Base-by-base conservation (phyloP, 495 filamentous ascomycete species). In the Tirmania nivea region DNA sequence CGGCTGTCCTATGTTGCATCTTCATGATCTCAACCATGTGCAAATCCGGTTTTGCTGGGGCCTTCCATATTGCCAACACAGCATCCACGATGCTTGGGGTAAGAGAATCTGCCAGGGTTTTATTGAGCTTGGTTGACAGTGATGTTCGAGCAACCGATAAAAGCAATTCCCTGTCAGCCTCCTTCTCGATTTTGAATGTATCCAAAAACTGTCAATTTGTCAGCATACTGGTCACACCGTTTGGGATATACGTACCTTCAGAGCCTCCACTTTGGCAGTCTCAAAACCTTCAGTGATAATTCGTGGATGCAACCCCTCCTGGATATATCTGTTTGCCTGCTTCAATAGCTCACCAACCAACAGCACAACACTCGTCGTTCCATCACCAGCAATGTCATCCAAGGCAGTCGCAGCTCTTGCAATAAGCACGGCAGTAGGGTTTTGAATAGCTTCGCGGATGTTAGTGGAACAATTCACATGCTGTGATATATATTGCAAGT, bases 11-110 rank as follows among this genome's bases (percentile, higher is more conserved):
- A 71, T 99, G 90, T 67, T 96, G 90, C 90, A 99, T 99, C 65
- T 92, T 95, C 92, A 96, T 96, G 59, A 99, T 95, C 69, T 99
- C 90, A 57, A 99, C 75, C 90, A 99, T 99, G 69, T 96, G 89
- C 57, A 99, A 69, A 67, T 99, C 90, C 48, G 90, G 90, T 70
- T 95, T 96, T 58, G 78, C 80, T 34, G 86, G 84, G 31, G 86
- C 68, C 63, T 83, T 74, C 70, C 94, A 88, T 66, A 99, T 99
- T 49, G 92, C 75, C 52, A 96, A 76, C 48, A 96, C 90, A 52
- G 90, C 84, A 67, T 99, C 90, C 61, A 94, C 87, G 59, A 99
- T 94, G 59, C 81, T 79, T 35, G 90, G 85, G 19, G 86, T 94
- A 42, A 97, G 82, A 63, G 83, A 83, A 65, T 93, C 78, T 25